Conservation (phyloP, 208 protist species). For the Trypanosoma brucei region DNA sequence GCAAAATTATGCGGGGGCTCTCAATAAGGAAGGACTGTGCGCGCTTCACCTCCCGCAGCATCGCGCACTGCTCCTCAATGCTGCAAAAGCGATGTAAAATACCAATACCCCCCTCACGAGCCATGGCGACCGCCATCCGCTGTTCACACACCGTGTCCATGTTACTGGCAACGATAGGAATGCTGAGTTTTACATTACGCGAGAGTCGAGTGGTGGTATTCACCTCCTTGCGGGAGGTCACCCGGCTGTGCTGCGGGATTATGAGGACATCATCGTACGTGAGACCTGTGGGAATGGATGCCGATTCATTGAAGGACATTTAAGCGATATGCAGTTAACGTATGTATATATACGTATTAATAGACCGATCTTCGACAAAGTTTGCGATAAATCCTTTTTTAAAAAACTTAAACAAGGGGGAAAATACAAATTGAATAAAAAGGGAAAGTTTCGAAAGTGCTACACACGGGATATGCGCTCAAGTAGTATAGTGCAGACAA, state of each 20-base stretch:
- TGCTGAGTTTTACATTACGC: slow-evolving; percentile 64
- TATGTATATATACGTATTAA: too few species aligned
- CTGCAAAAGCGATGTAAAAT: slow-evolving; percentile 90
- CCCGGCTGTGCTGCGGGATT: slow-evolving; percentile 69
- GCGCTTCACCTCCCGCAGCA: slow-evolving; percentile 88
- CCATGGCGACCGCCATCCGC: slow-evolving; percentile 83
- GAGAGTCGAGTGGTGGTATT: slow-evolving; percentile 61
- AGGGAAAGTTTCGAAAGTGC: too few species aligned
- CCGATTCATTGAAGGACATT: slow-evolving; percentile 25
- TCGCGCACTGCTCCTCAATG: slow-evolving; percentile 79
- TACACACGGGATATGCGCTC: too few species aligned
- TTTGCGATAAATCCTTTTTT: too few species aligned
- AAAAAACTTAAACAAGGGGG: too few species aligned
- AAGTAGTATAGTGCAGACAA: too few species aligned
- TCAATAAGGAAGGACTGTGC: slow-evolving; percentile 88
- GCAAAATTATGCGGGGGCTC: slow-evolving; percentile 73
- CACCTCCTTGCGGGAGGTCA: slow-evolving; percentile 69
- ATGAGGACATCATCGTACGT: slow-evolving; percentile 91
- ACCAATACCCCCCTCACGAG: slow-evolving; percentile 86
- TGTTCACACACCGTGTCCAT: slow-evolving; percentile 92
- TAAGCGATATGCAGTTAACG: background rate
- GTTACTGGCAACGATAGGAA: slow-evolving; percentile 89
- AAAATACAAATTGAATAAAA: too few species aligned
- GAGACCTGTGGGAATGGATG: slow-evolving; percentile 45
- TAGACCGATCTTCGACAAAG: too few species aligned